Base-by-base conservation (phyloP, 768 basidiomycete genomes). In the Cystoderma amianthinum region DNA sequence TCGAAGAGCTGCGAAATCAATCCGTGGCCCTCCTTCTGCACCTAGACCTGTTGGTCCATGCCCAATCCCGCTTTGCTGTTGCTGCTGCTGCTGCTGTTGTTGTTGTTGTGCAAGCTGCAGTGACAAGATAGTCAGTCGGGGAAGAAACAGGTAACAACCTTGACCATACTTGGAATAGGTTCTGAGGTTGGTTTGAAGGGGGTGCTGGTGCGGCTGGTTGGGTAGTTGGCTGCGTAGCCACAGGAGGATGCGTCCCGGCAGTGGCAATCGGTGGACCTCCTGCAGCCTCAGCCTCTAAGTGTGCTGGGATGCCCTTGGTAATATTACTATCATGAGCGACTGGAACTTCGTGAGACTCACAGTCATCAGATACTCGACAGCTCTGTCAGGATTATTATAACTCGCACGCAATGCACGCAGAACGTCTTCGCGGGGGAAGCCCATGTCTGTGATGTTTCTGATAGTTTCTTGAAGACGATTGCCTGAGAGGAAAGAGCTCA, bases 301-400 rank as follows among this genome's bases (percentile, higher is more conserved):
- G 80, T 23, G 74, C 67, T 3, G 92, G 88, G 47, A 93, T 91
- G 32, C 89, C 92, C 90, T 93, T 32, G 38, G 3, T 43, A 42
- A 17, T 19, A 16, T 9, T 9, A 7, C 42, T 42, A 43, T 49
- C 39, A 51, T 12, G 39, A 7, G 7, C n/a, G n/a, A 28, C n/a
- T 28, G n/a, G n/a, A 7, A 28, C 25, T n/a, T 28, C 25, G n/a
- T 20, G 15, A 10, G 10, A 65, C 84, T 49, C 51, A 94, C 95
- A 45, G 57, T 95, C 78, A 98, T 84, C 42, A 99, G 67, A 62
- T 99, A 99, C 60, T 99, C 96, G n/a, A 92, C 95, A 5, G 96
- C 96, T 21, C 96, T 78, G 52, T 98, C 93, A 5, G 96, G 88
- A 63, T 99, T 98, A 63, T 99, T 99, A 67, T 76, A 99, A 56